A percentile compares a stretch with the other conserved stretches of the same genome.
Evolutionary conservation across 2,329 filamentous ascomycete genomes (phyloP).

Genomic region (Massarina eburnea): DNA sequence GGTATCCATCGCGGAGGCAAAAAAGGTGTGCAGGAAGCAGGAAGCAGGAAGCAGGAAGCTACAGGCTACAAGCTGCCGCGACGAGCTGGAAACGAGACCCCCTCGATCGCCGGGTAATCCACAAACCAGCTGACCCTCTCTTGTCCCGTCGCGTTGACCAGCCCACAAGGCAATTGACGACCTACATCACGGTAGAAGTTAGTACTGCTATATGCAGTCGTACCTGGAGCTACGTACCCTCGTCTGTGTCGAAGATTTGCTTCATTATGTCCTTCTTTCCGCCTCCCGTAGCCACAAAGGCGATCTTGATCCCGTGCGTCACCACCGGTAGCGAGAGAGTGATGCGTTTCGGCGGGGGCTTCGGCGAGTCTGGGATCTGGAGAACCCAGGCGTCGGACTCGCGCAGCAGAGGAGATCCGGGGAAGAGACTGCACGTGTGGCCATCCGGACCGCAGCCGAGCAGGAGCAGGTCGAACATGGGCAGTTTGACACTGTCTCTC

Average conservation of each 20-base stretch:
- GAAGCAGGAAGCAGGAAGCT: not conserved
- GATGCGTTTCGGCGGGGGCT: slow-evolving; percentile 87
- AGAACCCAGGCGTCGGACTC: slow-evolving; percentile 91
- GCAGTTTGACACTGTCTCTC: slow-evolving; percentile 90
- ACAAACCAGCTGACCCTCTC: slow-evolving; percentile 96
- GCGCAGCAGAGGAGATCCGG: slow-evolving; percentile 80
- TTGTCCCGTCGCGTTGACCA: slow-evolving; percentile 82
- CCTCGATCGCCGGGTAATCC: slow-evolving; percentile 81
- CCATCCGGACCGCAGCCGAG: slow-evolving; percentile 94
- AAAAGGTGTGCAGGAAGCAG: slow-evolving; percentile 8
- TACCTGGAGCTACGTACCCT: no score
- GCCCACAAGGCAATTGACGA: slow-evolving; percentile 73
- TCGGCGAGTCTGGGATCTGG: slow-evolving; percentile 88
- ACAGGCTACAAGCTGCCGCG: slow-evolving; percentile 62
- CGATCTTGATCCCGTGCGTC: slow-evolving; percentile 80
- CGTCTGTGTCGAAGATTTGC: slow-evolving; percentile 81
- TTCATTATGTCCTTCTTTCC: slow-evolving; percentile 92
- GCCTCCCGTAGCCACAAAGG: slow-evolving; percentile 85
- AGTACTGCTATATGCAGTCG: no score
- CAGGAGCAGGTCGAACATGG: slow-evolving; percentile 91
- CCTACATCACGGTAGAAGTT: no score
- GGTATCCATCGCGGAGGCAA: slow-evolving; percentile 31
- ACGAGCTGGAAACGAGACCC: slow-evolving; percentile 73
- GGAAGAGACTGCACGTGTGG: slow-evolving; percentile 96
- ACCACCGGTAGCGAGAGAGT: slow-evolving; percentile 91